Conservation (phyloP, 768 basidiomycete genomes). For the Hemileccinum rubropunctum region DNA sequence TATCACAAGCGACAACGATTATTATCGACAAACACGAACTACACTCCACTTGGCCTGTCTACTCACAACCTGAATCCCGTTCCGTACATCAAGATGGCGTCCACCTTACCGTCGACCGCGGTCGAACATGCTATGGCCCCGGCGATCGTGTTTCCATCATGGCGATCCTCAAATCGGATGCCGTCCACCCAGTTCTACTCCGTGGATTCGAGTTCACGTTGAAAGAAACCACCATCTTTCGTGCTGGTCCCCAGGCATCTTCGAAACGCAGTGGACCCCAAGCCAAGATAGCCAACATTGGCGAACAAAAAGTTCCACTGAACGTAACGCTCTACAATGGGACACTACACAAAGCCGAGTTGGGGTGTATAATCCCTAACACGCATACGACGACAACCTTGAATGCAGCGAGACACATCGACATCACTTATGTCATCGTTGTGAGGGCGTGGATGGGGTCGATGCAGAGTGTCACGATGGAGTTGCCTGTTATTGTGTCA, state of each 20-base stretch:
- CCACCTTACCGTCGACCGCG: constrained; percentile 72
- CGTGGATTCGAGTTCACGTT: constrained; percentile 83
- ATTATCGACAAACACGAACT: constrained; percentile 92
- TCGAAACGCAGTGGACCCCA: constrained; percentile 59
- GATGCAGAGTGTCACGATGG: constrained; percentile 61
- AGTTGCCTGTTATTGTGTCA: constrained; percentile 76
- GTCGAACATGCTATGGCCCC: constrained; percentile 79
- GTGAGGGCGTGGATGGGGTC: constrained; percentile 78
- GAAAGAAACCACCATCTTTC: constrained; percentile 73
- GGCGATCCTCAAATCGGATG: constrained; percentile 72
- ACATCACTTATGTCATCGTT: constrained; percentile 75
- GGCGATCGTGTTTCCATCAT: constrained; percentile 75
- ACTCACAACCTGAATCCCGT: constrained; percentile 75
- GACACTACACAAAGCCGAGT: constrained; percentile 67
- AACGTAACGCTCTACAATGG: constrained; percentile 75
- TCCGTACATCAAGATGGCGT: constrained; percentile 63
- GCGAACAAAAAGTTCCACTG: constrained; percentile 69
- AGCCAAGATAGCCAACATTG: constrained; percentile 50
- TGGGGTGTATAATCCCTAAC: constrained; percentile 64
- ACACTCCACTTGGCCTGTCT: constrained; percentile 92
- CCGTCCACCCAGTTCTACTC: constrained; percentile 63
- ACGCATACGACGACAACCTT: constrained; percentile 80
- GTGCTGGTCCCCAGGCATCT: constrained; percentile 51
- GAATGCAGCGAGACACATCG: constrained; percentile 79
- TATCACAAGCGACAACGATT: constrained; percentile 66